Base-by-base conservation (phyloP, 2,329 filamentous ascomycete genomes). In the Fusarium citri region DNA sequence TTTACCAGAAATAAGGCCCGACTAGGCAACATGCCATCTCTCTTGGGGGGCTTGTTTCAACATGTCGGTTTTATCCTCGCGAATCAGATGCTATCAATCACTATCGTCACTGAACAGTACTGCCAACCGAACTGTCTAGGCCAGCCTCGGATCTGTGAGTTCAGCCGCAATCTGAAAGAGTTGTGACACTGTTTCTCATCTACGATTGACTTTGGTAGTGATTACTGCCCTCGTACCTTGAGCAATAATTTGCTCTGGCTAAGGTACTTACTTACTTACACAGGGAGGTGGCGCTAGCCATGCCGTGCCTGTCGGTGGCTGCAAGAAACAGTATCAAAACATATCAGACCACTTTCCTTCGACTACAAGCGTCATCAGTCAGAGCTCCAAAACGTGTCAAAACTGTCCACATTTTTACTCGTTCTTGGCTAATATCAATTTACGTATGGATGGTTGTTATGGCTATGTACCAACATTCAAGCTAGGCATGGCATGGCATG, bases 1-100 rank as follows among this genome's bases (percentile, higher is more conserved):
- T 60, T 37, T 28, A 56, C 40, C 28, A 66, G 59, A 72, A 67
- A 72, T 72, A 72, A 72, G 69, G 69, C 69, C 69, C 69, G 69
- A 72, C 69, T 72, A 45, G 60, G 47, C 57, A 69, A 69, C 69
- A 72, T 66, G 61, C 65, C 69, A 71, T 57, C 56, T 25, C 25
- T 25, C 51, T 53, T 53, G 23, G 34, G 47, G 48, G 16, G 41
- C n/a, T 40, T 66, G 55, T 49, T 66, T 49, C 47, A 66, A 54
- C 22, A 26, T 22, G 9, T 40, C 15, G 31, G 6, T 50, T 57
- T 57, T 55, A 66, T 66, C 47, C 63, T 45, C 25, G 40, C 64
- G 64, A 68, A 71, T 64, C 60, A 68, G 58, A 54, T 55, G 55
- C 41, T 64, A 62, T 59, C 53, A 34, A 53, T 16, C 54, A 22